Conservation (phyloP, 495 filamentous ascomycete genomes). For the Pseudevernia furfuracea region DNA sequence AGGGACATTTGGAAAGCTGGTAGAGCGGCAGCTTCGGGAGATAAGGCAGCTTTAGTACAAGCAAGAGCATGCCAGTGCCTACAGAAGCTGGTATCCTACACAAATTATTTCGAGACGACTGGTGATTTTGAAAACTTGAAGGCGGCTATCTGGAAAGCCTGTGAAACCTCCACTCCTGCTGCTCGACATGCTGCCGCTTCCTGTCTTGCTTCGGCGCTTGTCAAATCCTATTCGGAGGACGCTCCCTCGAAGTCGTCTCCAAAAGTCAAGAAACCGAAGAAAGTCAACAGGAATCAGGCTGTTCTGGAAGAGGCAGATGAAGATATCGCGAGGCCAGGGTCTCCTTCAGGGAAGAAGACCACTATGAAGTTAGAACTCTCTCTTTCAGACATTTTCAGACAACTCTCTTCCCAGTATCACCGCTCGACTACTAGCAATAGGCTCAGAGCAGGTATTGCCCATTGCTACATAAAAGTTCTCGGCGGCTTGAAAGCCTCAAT, state of each 20-base stretch:
- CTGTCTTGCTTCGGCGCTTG: constrained; percentile 67
- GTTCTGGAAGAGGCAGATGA: constrained; percentile 69
- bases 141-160: constrained; percentile 68
- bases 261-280: constrained; percentile 67
- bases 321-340: constrained; percentile 63
- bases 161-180: constrained; percentile 65
- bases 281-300: constrained; percentile 60
- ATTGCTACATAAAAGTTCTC: constrained; percentile 78
- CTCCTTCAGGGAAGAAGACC: constrained; percentile 63
- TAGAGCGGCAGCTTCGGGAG: constrained; percentile 62
- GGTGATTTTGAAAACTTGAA: constrained; percentile 85
- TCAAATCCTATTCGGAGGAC: constrained; percentile 69
- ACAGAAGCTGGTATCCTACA: constrained; percentile 60
- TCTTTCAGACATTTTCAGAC: constrained; percentile 70
- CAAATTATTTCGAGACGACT: constrained; percentile 78
- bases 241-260: constrained; percentile 47
- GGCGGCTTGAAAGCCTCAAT: constrained; percentile 64
- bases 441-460: constrained; percentile 71
- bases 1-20: constrained; percentile 92
- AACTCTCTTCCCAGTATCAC: constrained; percentile 74
- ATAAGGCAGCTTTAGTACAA: constrained; percentile 79
- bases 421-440: constrained; percentile 73
- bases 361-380: constrained; percentile 62
- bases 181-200: constrained; percentile 84
- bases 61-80: constrained; percentile 73